phyloP scores from a whole-genome alignment of 2,329 filamentous ascomycete genomes.

The Penicillium sp. region DNA sequence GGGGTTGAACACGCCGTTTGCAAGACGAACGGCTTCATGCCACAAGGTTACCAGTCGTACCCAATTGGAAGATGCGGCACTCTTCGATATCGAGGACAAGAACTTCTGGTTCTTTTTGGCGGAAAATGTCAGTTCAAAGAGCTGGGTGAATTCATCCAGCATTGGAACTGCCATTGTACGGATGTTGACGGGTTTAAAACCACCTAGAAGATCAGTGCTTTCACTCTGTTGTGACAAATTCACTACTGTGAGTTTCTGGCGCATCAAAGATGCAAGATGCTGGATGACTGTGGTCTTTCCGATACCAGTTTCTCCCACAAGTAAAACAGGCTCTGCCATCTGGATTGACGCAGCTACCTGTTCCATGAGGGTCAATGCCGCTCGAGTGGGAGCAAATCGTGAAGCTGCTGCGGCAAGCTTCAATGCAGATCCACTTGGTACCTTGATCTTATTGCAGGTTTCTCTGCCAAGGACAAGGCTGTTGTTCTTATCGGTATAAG shows the following conservation, averaged over 20 bases:
- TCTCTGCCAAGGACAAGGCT: constrained; percentile 67
- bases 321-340: constrained; percentile 80
- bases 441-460: constrained; percentile 58
- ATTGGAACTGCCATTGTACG: constrained; percentile 83
- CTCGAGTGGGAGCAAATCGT: constrained; percentile 82
- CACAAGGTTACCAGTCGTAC: constrained; percentile 79
- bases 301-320: constrained; percentile 98
- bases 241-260: constrained; percentile 84
- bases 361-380: constrained; percentile 81
- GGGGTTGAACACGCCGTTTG: constrained; percentile 66
- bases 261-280: constrained; percentile 79
- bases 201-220: constrained; percentile 89
- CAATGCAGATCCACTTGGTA: constrained; percentile 47
- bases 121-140: constrained; percentile 87
- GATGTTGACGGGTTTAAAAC: constrained; percentile 93
- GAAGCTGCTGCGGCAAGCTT: constrained; percentile 36
- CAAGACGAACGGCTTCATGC: constrained; percentile 86
- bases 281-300: constrained; percentile 97
- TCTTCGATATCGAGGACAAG: constrained; percentile 75
- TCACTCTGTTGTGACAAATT: constrained; percentile 98
- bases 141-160: constrained; percentile 88
- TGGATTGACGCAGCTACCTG: constrained; percentile 81
- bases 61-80: constrained; percentile 81
- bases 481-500: constrained; percentile 61
- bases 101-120: constrained; percentile 85